A percentile compares a stretch with the other conserved stretches of the same genome.
Conservation (phyloP, 2,329 filamentous ascomycete species). For the Trichophyton simii region DNA sequence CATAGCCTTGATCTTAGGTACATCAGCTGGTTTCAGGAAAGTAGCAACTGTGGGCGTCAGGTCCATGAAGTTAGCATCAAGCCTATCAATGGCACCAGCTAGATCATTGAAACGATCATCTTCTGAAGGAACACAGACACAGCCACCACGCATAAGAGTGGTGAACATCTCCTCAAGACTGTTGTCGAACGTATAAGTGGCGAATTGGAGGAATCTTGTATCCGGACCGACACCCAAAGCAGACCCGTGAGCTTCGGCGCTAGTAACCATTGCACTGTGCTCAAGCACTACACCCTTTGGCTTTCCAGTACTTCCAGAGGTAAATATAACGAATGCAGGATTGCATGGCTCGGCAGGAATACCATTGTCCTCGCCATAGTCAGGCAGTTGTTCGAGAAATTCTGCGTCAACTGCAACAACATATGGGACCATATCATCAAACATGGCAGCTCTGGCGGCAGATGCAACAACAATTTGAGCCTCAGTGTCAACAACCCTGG, state of each 20-base stretch:
- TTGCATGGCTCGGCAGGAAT: slow-evolving; percentile 55
- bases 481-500: slow-evolving; percentile 27
- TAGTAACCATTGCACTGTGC: slow-evolving; percentile 37
- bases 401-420: slow-evolving; percentile 23
- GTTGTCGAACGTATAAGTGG: slow-evolving; percentile 35
- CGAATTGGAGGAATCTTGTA: slow-evolving; percentile 28
- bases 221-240: slow-evolving; percentile 30
- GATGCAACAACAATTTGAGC: slow-evolving; percentile 32
- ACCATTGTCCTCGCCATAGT: slow-evolving; percentile 4
- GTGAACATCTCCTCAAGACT: slow-evolving; percentile 27
- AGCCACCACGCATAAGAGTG: slow-evolving; percentile 28
- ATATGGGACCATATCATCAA: slow-evolving; percentile 32
- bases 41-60: slow-evolving; percentile 46
- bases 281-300: slow-evolving; percentile 75
- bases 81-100: slow-evolving; percentile 33
- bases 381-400: slow-evolving; percentile 1
- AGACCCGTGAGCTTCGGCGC: slow-evolving; percentile 29
- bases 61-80: slow-evolving; percentile 40
- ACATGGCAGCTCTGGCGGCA: slow-evolving; percentile 24
- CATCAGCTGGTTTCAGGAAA: slow-evolving; percentile 25
- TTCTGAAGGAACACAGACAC: slow-evolving; percentile 33
- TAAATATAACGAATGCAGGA: slow-evolving; percentile 68
- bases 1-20: slow-evolving; percentile 27
- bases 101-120: slow-evolving; percentile 35
- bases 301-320: slow-evolving; percentile 69